These are phyloP conservation scores for Baudoinia panamericana DNA, from an alignment of 495 filamentous ascomycete species.

Conservation along the genomic window DNA sequence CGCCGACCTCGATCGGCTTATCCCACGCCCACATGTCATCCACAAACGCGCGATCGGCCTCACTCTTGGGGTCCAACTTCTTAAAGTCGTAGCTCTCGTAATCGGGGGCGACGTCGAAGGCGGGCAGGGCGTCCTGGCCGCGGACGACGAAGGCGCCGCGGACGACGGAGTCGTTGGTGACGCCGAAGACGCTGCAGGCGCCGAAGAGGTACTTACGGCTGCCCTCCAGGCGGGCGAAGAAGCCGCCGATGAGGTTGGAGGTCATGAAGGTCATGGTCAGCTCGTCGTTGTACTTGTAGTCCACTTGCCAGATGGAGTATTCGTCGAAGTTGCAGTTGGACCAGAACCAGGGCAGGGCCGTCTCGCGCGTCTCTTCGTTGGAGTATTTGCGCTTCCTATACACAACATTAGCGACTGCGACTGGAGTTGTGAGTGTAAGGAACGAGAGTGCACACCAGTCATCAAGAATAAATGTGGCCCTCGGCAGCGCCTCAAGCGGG, in stretches of 20 bases:
- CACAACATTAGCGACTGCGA: background rate
- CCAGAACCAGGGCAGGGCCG: conserved; percentile 93
- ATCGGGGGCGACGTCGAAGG: conserved; percentile 94
- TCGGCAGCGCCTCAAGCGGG: conserved; percentile 75
- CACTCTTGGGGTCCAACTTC: conserved; percentile 80
- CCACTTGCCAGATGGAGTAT: conserved; percentile 82
- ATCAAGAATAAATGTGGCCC: conserved; percentile 69
- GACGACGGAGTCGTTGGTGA: conserved; percentile 74
- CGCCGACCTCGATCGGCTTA: conserved; percentile 59
- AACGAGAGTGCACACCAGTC: no score
- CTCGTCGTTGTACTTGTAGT: conserved; percentile 98
- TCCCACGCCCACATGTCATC: conserved; percentile 85
- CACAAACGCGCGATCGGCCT: conserved; percentile 70
- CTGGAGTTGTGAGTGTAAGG: no score
- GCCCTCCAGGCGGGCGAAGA: conserved; percentile 92
- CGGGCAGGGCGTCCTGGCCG: conserved; percentile 71
- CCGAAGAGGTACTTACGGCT: conserved; percentile 99
- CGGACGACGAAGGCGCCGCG: conserved; percentile 87
- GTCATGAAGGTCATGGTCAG: conserved; percentile 96
- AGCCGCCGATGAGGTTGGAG: conserved; percentile 89
- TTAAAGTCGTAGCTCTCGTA: conserved; percentile 90
- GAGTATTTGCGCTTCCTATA: conserved; percentile 83
- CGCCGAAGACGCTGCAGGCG: conserved; percentile 74
- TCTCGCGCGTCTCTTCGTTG: conserved; percentile 75
- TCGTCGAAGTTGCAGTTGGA: conserved; percentile 82